These are phyloP conservation scores for Fusarium fujikuroi DNA, from an alignment of 2,329 filamentous ascomycete genomes.

Conservation along the genomic window DNA sequence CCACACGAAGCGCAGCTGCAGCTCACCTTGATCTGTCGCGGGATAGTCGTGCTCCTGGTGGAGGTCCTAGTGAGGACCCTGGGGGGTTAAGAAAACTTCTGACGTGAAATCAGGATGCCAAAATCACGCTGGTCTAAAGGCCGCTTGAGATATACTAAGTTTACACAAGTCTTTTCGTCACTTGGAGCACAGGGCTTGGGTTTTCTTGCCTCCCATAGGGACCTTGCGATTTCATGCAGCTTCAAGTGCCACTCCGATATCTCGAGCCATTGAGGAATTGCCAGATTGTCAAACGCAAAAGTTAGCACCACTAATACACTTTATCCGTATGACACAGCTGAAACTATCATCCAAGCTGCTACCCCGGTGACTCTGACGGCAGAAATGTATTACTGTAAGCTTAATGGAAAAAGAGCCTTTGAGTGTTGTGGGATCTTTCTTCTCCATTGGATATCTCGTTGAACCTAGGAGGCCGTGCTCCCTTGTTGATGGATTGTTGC, in stretches of 20 bases:
- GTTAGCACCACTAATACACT: not conserved
- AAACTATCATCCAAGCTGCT: not conserved
- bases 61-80: constrained; percentile 12
- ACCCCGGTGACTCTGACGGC: not conserved
- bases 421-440: not conserved
- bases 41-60: constrained; percentile 15
- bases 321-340: constrained; percentile 2
- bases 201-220: not conserved
- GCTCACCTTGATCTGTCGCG: constrained; percentile 33
- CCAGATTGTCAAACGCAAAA: constrained; percentile 23
- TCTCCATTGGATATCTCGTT: not conserved
- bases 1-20: constrained; percentile 33
- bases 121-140: not conserved
- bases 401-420: not conserved
- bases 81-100: not conserved
- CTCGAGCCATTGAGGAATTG: constrained; percentile 20
- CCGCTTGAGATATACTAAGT: not conserved
- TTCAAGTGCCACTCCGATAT: constrained; percentile 4
- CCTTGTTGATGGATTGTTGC: constrained; percentile 3
- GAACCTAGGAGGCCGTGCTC: not conserved
- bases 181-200: not conserved
- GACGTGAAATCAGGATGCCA: not conserved
- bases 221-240: constrained; percentile 24
- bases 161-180: not conserved
- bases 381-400: not conserved